A percentile compares a stretch with the other conserved stretches of the same genome.
These are phyloP conservation scores for Pythium brassicae DNA, from an alignment of 352 stramenopile species.

Conservation along the genomic window DNA sequence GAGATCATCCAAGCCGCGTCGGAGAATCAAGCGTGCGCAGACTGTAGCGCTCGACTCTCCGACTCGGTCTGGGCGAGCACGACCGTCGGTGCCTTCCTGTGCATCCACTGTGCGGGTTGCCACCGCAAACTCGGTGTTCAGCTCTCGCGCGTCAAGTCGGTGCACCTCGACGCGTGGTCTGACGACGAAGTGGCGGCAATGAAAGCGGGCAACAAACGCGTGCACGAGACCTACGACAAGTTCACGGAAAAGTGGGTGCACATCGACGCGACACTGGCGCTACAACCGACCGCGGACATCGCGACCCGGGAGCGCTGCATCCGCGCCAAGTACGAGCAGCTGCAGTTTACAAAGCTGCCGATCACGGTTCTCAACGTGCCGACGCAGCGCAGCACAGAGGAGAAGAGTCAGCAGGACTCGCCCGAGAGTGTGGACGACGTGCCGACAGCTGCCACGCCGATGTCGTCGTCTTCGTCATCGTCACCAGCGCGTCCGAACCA, in stretches of 20 bases:
- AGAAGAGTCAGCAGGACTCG: constrained; percentile 51
- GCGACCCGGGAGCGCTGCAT: constrained; percentile 44
- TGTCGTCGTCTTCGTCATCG: constrained; percentile 7
- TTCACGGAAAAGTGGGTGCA: constrained; percentile 50
- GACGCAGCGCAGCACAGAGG: constrained; percentile 14
- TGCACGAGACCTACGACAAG: constrained; percentile 56
- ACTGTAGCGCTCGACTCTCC: constrained; percentile 62
- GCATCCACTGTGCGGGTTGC: constrained; percentile 93
- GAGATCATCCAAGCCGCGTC: constrained; percentile 50
- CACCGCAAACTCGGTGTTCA: constrained; percentile 95
- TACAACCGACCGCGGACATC: constrained; percentile 40
- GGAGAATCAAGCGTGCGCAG: constrained; percentile 75
- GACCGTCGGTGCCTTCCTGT: constrained; percentile 93
- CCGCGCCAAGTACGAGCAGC: constrained; percentile 64
- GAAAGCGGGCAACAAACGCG: constrained; percentile 71
- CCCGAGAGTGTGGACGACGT: constrained; percentile 44
- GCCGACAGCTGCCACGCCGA: constrained; percentile 8
- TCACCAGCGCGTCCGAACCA: constrained; percentile 21
- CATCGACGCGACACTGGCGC: constrained; percentile 27
- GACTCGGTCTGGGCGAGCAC: constrained; percentile 93
- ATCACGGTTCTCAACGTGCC: not conserved
- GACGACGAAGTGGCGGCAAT: constrained; percentile 68
- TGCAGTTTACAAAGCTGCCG: constrained; percentile 58
- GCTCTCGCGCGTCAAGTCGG: constrained; percentile 85
- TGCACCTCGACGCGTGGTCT: constrained; percentile 74